phyloP scores from a whole-genome alignment of 169 alveolate species.

The Theileria luwenshuni region DNA sequence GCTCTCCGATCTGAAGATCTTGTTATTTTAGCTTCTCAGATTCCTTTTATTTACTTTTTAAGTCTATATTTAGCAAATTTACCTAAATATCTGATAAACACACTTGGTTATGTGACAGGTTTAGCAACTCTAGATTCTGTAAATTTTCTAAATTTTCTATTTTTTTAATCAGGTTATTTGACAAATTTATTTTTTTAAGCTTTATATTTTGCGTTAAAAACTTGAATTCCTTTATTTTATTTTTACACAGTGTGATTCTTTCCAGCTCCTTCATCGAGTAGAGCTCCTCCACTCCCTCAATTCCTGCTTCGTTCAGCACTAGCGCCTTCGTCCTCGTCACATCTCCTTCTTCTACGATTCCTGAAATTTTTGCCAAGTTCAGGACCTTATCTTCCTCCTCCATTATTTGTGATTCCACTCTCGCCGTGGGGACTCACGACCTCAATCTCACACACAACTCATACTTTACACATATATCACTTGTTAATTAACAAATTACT shows the following conservation, averaged over 20 bases:
- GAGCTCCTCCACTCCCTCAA: constrained; percentile 70
- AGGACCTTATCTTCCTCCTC: constrained; percentile 28
- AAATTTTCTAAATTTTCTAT: constrained; percentile 40
- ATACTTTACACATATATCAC: no score
- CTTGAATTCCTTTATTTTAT: constrained; percentile 62
- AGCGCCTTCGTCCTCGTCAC: constrained; percentile 63
- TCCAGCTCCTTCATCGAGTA: constrained; percentile 72
- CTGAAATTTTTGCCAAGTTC: constrained; percentile 67
- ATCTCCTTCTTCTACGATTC: constrained; percentile 69
- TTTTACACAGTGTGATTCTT: constrained; percentile 58
- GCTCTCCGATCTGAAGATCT: constrained; percentile 21
- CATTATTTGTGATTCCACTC: neutral
- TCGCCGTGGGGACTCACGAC: no score
- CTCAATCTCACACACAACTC: no score
- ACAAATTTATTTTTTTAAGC: constrained; percentile 62
- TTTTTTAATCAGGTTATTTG: constrained; percentile 60
- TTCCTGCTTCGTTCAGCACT: constrained; percentile 62
- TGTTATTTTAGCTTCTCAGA: neutral
- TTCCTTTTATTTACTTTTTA: neutral
- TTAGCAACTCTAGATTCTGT: constrained; percentile 36
- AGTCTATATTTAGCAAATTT: neutral
- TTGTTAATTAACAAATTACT: no score
- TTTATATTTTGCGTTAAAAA: constrained; percentile 63
- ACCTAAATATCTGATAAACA: neutral
- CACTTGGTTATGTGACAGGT: constrained; percentile 50